Base-by-base conservation (phyloP, 352 stramenopile species). In the Pythium folliculosum region DNA sequence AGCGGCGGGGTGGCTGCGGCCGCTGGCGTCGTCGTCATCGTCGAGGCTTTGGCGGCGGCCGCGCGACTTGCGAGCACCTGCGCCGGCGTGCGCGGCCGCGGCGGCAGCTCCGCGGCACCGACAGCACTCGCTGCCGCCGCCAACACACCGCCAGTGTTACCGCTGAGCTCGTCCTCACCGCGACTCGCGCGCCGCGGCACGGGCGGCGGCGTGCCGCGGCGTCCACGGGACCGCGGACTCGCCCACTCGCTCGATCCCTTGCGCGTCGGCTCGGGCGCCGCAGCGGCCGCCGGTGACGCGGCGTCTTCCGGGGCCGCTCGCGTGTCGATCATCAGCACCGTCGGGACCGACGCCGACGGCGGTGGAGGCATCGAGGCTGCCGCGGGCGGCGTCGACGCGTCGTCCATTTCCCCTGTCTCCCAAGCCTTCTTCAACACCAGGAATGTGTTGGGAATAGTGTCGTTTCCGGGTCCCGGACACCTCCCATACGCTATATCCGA, bases 61-160 rank as follows among this genome's bases (percentile, higher is more conserved):
- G 58, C 53, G n/a, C 59, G 58, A 40, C 60, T 71, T 30, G 65
- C 65, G 7, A 65, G 58, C 51, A 71, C 65, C n/a, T 71, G 65
- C 30, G 65, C 65, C 10, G 65, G 65, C n/a, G 65, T 71, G 4
- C 65, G 65, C 21, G 65, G 65, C 9, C 57, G 23, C 13, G 55
- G 37, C 10, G 38, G 37, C 19, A 59, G 16, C 19, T 57, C 63
- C 7, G 5, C 5, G 5, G 13, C n/a, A n/a, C n/a, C n/a, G n/a
- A n/a, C n/a, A n/a, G n/a, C 54, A 3, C 12, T 32, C 27, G 23
- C 4, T 8, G 43, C 6, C n/a, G 9, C 12, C 7, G 22, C 43
- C 5, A 12, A 5, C 27, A 32, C 5, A 5, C 3, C 27, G 27
- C 27, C 27, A n/a, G n/a, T n/a, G n/a, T n/a, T n/a, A 12, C 25